Evolutionary conservation across 139 green algal species (phyloP).

Genomic region (Chlorella vulgaris): DNA sequence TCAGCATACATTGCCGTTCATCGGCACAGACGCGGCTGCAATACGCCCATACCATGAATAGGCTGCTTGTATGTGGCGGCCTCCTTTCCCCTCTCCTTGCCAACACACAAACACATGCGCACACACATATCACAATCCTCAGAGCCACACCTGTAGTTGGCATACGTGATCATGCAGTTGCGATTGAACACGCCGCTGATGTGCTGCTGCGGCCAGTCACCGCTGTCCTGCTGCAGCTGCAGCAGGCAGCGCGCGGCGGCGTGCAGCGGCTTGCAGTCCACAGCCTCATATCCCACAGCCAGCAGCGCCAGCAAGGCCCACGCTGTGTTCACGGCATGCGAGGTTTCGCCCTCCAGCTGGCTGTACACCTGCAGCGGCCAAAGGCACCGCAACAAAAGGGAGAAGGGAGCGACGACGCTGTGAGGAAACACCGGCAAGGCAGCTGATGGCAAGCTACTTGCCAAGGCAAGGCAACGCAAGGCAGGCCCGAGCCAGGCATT

Average conservation of each 20-base stretch:
- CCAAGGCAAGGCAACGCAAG: too few relatives aligned
- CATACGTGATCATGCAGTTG: conserved; percentile 99
- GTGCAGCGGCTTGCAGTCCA: conserved; percentile 71
- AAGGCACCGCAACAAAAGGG: background rate
- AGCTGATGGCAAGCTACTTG: too few relatives aligned
- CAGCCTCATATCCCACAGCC: conserved; percentile 59
- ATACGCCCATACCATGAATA: too few relatives aligned
- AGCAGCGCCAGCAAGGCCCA: conserved; percentile 96
- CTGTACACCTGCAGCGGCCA: conserved; percentile 83
- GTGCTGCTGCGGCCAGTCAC: conserved; percentile 98
- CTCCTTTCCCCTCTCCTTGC: too few relatives aligned
- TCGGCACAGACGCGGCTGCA: too few relatives aligned
- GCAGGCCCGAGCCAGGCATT: too few relatives aligned
- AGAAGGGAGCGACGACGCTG: too few relatives aligned
- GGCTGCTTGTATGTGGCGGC: too few relatives aligned
- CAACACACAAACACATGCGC: background rate
- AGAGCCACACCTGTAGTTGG: conserved; percentile 89
- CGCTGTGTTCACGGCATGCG: conserved; percentile 95
- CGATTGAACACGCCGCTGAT: conserved; percentile 99
- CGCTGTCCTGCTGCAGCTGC: conserved; percentile 62
- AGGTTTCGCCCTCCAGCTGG: conserved; percentile 73
- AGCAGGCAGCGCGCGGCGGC: conserved; percentile 55
- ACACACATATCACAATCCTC: background rate
- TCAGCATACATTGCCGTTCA: too few relatives aligned
- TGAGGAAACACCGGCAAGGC: too few relatives aligned